Evolutionary conservation across 305 asterid genomes (phyloP), one percentile per base, ranked within the genome.

Genomic region (Fraxinus albicans): DNA sequence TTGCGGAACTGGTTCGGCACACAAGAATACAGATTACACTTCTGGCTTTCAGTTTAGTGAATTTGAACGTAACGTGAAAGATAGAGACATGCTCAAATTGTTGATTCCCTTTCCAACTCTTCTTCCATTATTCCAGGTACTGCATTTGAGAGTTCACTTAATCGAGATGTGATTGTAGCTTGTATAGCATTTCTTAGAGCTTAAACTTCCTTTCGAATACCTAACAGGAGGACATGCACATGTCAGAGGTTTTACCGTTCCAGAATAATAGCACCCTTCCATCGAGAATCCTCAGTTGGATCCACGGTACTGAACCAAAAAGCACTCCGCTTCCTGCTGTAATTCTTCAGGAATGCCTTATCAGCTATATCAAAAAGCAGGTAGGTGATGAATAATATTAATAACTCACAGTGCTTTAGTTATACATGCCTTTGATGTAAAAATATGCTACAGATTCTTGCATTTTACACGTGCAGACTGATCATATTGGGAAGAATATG

Each of bases 61-160:
- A 77, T 85, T 87, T 84, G 97, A 91, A 85, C 82, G 79, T 79
- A 81, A 87, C 47, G 84, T 82, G 50, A 92, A 93, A 85, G 97
- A 94, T 78, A 82, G 91, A 72, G 90, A 91, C 79, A 82, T 90
- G 89, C 94, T 94, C 70, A 95, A 92, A 86, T 89, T 38, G 74
- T 79, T 96, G 89, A 88, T 92, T 87, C 98, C 98, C 34, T 96
- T 91, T 88, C 98, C 98, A 65, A 94, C 99, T 58, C 87, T 96
- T 87, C 99, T 96, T 90, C 99, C 98, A 79, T 85, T 90, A 85
- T 92, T 93, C 82, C 87, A 88, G 99, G 99, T 94, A 82, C 55
- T 25, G 15, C 73, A 65, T 81, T 80, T 73, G 60, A 79, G 50
- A 60, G 34, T 86, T 67, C 77, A 8, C 79, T 38, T 70, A 78